Conservation (phyloP, 1,284 basidiomycete genomes). For the Cryptococcus sp. region DNA sequence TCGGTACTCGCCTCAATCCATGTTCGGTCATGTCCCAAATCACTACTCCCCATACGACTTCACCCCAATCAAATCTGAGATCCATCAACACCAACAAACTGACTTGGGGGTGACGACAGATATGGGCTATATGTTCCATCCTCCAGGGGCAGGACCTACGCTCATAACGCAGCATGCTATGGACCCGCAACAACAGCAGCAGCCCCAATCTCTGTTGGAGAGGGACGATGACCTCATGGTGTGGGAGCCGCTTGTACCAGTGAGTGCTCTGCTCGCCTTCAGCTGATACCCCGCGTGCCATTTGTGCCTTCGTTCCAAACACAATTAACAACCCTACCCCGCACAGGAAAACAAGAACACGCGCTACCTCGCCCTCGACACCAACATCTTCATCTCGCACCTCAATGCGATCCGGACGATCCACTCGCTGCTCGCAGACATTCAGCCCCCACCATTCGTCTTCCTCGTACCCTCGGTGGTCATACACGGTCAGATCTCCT, state of each 20-base stretch:
- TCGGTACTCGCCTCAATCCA: no score
- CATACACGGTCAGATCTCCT: constrained; percentile 29
- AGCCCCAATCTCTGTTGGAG: neutral
- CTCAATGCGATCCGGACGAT: constrained; percentile 22
- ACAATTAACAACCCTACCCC: neutral
- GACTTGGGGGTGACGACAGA: no score
- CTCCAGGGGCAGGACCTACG: neutral
- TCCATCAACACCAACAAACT: neutral
- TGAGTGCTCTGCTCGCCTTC: neutral
- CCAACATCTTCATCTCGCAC: constrained; percentile 38
- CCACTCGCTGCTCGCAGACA: constrained; percentile 12
- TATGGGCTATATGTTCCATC: no score
- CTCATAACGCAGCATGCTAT: neutral
- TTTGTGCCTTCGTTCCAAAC: neutral
- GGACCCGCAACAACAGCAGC: neutral
- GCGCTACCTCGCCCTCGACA: constrained; percentile 35
- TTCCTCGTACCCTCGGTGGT: constrained; percentile 33
- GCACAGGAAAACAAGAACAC: neutral
- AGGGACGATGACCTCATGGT: constrained; percentile 3
- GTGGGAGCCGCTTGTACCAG: constrained; percentile 2
- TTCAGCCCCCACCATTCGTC: constrained; percentile 1
- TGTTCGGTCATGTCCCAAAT: no score
- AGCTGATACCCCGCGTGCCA: neutral
- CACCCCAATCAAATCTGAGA: neutral
- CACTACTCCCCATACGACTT: neutral